Evolutionary conservation across 2,329 filamentous ascomycete species (phyloP).

Genomic region (Hymenoscyphus fraxineus): DNA sequence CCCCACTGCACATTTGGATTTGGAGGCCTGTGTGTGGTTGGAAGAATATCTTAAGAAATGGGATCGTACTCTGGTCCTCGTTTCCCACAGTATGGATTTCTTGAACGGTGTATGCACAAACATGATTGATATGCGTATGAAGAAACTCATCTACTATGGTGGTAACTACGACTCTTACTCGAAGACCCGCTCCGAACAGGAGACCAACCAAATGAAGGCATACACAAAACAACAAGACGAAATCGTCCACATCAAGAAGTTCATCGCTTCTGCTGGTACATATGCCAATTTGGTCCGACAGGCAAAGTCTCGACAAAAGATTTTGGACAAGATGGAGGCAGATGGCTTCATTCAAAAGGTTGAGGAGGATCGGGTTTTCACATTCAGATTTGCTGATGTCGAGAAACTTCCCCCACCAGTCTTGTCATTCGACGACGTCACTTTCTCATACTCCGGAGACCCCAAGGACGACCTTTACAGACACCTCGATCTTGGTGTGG

Average conservation of each 20-base stretch:
- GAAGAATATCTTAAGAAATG: slow-evolving; percentile 99
- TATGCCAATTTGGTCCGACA: slow-evolving; percentile 99
- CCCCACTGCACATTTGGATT: slow-evolving; percentile 97
- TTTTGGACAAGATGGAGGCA: slow-evolving; percentile 99
- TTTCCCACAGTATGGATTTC: slow-evolving; percentile 99
- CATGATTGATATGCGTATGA: slow-evolving; percentile 97
- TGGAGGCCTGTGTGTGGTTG: slow-evolving; percentile 98
- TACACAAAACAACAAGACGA: slow-evolving; percentile 99
- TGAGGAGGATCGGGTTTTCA: slow-evolving; percentile 80
- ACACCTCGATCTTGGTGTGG: slow-evolving; percentile 95
- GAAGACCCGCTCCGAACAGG: slow-evolving; percentile 92
- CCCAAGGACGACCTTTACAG: slow-evolving; percentile 90
- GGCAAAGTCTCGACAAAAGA: slow-evolving; percentile 99
- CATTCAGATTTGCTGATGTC: slow-evolving; percentile 96
- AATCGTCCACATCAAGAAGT: slow-evolving; percentile 99
- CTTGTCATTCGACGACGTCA: slow-evolving; percentile 92
- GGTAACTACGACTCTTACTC: slow-evolving; percentile 99
- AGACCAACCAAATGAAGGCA: slow-evolving; percentile 98
- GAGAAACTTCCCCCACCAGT: slow-evolving; percentile 99
- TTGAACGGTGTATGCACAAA: slow-evolving; percentile 95
- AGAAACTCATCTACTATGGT: slow-evolving; percentile 92
- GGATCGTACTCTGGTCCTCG: slow-evolving; percentile 93
- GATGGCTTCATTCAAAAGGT: slow-evolving; percentile 97
- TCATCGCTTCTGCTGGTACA: slow-evolving; percentile 98
- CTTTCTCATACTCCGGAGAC: slow-evolving; percentile 94